Conservation (phyloP, 2,329 filamentous ascomycete genomes). For the Penicillium sp. region DNA sequence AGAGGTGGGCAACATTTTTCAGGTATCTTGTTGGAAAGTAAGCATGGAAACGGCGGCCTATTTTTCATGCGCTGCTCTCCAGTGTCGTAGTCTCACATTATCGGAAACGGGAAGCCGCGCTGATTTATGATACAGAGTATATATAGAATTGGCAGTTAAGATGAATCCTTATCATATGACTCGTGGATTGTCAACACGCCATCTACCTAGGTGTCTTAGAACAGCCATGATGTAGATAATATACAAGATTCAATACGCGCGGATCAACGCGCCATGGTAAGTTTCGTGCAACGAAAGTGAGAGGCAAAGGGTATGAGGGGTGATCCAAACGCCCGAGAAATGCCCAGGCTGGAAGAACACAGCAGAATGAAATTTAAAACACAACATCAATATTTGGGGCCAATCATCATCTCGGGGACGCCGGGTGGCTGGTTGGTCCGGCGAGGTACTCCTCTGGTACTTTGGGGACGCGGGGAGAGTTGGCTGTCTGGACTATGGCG, state of each 20-base stretch:
- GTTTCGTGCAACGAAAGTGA: background rate
- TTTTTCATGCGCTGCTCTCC: no score
- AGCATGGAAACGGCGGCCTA: no score
- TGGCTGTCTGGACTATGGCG: slow-evolving; percentile 37
- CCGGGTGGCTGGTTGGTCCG: slow-evolving; percentile 36
- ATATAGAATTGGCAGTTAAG: background rate
- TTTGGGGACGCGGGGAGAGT: slow-evolving; percentile 47
- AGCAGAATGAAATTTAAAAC: slow-evolving; percentile 8
- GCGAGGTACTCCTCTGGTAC: slow-evolving; percentile 49
- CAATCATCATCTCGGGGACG: slow-evolving; percentile 29
- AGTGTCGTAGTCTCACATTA: no score
- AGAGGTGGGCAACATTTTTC: no score
- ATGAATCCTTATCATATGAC: background rate
- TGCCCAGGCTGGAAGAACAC: slow-evolving; percentile 12
- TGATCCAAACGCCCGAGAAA: slow-evolving; percentile 21
- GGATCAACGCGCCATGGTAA: background rate
- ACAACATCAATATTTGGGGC: background rate
- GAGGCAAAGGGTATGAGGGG: slow-evolving; percentile 15
- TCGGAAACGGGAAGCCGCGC: background rate
- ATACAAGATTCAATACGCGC: slow-evolving; percentile 6
- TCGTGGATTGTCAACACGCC: background rate
- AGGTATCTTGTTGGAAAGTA: no score
- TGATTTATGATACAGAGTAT: background rate
- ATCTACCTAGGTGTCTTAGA: background rate
- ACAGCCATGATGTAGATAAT: slow-evolving; percentile 6